Percentiles rank a stretch among this genome's conserved stretches.
Evolutionary conservation across 2,329 filamentous ascomycete species (phyloP).

Genomic region (Alternaria sp.): DNA sequence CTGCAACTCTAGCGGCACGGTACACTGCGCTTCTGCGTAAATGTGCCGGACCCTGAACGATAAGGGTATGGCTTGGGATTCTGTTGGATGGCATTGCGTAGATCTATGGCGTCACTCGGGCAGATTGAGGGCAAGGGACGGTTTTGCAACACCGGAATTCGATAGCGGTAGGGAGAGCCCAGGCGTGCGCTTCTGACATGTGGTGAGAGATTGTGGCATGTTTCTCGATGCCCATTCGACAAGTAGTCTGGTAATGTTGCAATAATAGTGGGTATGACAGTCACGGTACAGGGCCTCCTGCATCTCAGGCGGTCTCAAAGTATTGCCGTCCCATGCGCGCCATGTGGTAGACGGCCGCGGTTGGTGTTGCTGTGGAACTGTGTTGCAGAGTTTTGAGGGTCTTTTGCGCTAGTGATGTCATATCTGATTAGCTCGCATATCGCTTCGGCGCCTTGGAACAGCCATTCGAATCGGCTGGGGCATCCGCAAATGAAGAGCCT

Average conservation of each 20-base stretch:
- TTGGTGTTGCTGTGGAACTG: constrained; percentile 31
- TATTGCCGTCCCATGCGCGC: constrained; percentile 24
- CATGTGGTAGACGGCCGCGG: constrained; percentile 38
- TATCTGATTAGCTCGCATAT: constrained; percentile 24
- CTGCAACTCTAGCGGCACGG: constrained; percentile 17
- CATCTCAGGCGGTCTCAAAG: constrained; percentile 17
- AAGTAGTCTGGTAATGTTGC: constrained; percentile 19
- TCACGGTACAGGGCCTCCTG: constrained; percentile 14
- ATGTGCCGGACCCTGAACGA: constrained; percentile 20
- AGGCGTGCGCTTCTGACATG: constrained; percentile 16
- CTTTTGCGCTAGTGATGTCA: constrained; percentile 35
- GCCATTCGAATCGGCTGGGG: constrained; percentile 1
- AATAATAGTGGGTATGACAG: constrained; percentile 30
- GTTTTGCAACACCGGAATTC: constrained; percentile 1
- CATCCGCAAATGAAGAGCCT: constrained; percentile 18
- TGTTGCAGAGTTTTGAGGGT: constrained; percentile 26
- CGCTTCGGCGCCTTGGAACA: constrained; percentile 16
- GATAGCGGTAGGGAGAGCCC: constrained; percentile 11
- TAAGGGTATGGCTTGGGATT: constrained; percentile 24
- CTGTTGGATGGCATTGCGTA: constrained; percentile 18
- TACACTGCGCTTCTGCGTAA: constrained; percentile 19
- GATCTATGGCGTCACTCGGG: constrained; percentile 29
- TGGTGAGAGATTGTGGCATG: constrained; percentile 26
- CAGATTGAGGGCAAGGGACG: constrained; percentile 11
- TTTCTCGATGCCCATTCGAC: constrained; percentile 32